phyloP scores from a whole-genome alignment of 2,329 filamentous ascomycete genomes.

The Monilinia vaccinii-corymbosi region DNA sequence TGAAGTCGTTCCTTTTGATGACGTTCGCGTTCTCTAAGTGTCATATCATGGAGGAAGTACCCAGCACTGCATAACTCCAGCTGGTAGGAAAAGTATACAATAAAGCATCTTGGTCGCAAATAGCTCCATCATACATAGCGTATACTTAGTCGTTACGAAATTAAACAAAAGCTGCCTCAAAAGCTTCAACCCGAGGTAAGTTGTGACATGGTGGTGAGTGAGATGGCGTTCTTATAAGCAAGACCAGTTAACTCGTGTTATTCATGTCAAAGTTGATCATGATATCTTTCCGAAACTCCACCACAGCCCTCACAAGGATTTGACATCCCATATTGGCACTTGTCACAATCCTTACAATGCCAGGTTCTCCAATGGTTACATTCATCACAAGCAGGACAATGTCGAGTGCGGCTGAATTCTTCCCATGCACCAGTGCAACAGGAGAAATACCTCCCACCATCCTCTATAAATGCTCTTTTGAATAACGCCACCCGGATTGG shows the following conservation, averaged over 20 bases:
- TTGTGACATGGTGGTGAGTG: background rate
- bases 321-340: background rate
- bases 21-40: no score
- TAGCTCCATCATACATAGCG: background rate
- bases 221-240: background rate
- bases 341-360: constrained; percentile 2
- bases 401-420: background rate
- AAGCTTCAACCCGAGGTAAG: background rate
- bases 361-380: constrained; percentile 3
- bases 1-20: no score
- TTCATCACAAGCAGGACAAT: constrained; percentile 1
- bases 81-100: background rate
- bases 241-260: background rate
- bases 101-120: background rate
- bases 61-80: background rate
- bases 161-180: background rate
- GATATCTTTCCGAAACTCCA: background rate
- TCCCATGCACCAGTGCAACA: constrained; percentile 4
- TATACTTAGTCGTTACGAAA: no score
- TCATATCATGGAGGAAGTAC: background rate
- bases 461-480: background rate
- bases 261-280: background rate
- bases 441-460: background rate
- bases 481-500: background rate
- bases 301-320: constrained; percentile 5